Evolutionary conservation across 306 rosid species (phyloP).

Genomic region (Medicago lupulina): DNA sequence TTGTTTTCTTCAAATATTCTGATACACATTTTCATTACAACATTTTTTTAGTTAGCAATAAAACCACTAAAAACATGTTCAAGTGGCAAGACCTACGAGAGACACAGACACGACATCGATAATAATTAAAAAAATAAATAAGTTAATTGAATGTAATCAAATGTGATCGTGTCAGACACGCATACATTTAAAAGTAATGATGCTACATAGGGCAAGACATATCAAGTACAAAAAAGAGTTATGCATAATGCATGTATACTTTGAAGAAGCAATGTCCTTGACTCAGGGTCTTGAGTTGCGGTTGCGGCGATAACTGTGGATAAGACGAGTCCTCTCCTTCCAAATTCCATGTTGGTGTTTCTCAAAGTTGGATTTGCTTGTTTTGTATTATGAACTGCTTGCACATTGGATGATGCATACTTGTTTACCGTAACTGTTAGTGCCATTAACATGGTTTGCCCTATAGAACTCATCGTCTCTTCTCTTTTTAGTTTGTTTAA

Average conservation of each 20-base stretch:
- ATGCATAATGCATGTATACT: slow-evolving; percentile 48
- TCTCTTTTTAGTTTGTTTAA: slow-evolving; percentile 29
- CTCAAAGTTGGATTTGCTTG: slow-evolving; percentile 35
- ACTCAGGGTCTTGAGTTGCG: slow-evolving; percentile 61
- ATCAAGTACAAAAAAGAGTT: not conserved
- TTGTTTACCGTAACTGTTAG: slow-evolving; percentile 79
- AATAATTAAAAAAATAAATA: too few relatives aligned
- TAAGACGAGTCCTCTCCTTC: slow-evolving; percentile 72
- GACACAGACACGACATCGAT: not conserved
- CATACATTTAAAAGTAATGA: not conserved
- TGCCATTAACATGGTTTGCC: slow-evolving; percentile 86
- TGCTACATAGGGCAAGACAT: not conserved
- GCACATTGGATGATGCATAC: slow-evolving; percentile 76
- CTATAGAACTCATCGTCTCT: slow-evolving; percentile 66
- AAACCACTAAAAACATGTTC: not conserved
- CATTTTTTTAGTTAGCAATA: not conserved
- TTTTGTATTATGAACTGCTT: slow-evolving; percentile 60
- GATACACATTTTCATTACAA: slow-evolving; percentile 34
- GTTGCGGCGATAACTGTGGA: slow-evolving; percentile 50
- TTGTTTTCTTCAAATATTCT: slow-evolving; percentile 84
- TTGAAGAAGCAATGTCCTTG: slow-evolving; percentile 73
- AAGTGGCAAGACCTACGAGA: not conserved
- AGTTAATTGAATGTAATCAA: too few relatives aligned
- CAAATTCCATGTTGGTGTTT: slow-evolving; percentile 43
- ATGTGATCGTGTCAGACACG: too few relatives aligned